phyloP scores from a whole-genome alignment of 2,329 filamentous ascomycete genomes.

The Leptoxyphium fumago region DNA sequence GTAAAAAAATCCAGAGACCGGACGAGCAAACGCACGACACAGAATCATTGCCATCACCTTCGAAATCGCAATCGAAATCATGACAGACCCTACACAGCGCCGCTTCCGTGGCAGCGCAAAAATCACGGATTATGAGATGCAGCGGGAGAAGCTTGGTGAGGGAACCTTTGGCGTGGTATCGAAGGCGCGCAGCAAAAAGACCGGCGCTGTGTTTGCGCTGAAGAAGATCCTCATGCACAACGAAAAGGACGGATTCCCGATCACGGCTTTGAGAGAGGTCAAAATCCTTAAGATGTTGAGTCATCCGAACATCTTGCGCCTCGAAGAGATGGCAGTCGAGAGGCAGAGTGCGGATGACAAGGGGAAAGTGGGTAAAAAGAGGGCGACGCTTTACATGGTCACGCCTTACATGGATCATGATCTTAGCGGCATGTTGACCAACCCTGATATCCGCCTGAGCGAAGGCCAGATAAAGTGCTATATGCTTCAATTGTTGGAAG shows the following conservation, averaged over 20 bases:
- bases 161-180: slow-evolving; percentile 96
- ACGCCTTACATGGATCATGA: slow-evolving; percentile 99
- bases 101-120: slow-evolving; percentile 73
- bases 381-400: slow-evolving; percentile 93
- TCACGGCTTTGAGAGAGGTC: slow-evolving; percentile 92
- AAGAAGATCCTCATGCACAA: slow-evolving; percentile 99
- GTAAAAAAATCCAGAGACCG: too few species aligned
- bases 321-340: slow-evolving; percentile 96
- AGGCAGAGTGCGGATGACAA: slow-evolving; percentile 42
- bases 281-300: slow-evolving; percentile 93
- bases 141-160: slow-evolving; percentile 69
- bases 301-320: slow-evolving; percentile 69
- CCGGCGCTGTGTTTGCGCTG: slow-evolving; percentile 63
- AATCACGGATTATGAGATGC: slow-evolving; percentile 64
- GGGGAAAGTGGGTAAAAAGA: slow-evolving; percentile 32
- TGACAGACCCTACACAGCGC: slow-evolving; percentile 34
- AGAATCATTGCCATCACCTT: background rate
- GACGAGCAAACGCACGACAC: too few species aligned
- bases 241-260: slow-evolving; percentile 98
- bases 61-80: slow-evolving; percentile 1
- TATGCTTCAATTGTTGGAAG: slow-evolving; percentile 81
- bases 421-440: slow-evolving; percentile 90
- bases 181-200: slow-evolving; percentile 65
- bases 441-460: slow-evolving; percentile 75
- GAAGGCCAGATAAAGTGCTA: slow-evolving; percentile 96